These are phyloP conservation scores for Chlorella ohadii DNA, from an alignment of 139 green algal species.

Conservation along the genomic window DNA sequence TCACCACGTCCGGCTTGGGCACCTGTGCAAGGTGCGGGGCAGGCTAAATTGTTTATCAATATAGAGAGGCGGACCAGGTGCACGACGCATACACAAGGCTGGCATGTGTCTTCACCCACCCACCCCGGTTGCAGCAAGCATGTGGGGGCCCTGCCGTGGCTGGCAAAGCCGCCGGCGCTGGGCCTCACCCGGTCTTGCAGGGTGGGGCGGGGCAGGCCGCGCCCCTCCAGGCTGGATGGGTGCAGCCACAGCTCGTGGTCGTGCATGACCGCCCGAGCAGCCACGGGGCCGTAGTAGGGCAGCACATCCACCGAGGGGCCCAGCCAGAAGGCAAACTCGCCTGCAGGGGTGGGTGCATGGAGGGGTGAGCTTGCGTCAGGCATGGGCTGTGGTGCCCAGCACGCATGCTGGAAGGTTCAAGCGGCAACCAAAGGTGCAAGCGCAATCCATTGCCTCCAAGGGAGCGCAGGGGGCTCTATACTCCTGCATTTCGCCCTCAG, in stretches of 20 bases:
- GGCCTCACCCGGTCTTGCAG: slow-evolving; percentile 6
- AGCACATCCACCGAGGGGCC: slow-evolving; percentile 57
- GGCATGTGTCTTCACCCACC: no score
- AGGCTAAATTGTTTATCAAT: no score
- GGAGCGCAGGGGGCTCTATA: no score
- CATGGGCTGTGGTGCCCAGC: background rate
- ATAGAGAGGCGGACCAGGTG: no score
- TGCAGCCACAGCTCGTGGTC: slow-evolving; percentile 88
- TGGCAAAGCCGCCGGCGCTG: no score
- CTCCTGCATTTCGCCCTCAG: no score
- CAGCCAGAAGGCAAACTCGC: slow-evolving; percentile 64
- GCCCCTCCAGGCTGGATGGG: slow-evolving; percentile 65
- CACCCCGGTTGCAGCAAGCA: no score
- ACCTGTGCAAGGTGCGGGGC: slow-evolving; percentile 43
- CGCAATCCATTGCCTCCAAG: no score
- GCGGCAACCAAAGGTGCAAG: no score
- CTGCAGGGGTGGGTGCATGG: background rate
- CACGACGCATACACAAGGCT: no score
- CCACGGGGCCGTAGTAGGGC: slow-evolving; percentile 60
- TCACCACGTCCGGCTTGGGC: slow-evolving; percentile 78
- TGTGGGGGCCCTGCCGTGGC: no score
- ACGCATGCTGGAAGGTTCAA: no score
- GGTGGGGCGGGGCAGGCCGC: slow-evolving; percentile 19
- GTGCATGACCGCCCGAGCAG: slow-evolving; percentile 63
- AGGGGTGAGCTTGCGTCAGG: background rate